Evolutionary conservation across 805 yeast species (phyloP).

Genomic region (Yamadazyma insecticola): DNA sequence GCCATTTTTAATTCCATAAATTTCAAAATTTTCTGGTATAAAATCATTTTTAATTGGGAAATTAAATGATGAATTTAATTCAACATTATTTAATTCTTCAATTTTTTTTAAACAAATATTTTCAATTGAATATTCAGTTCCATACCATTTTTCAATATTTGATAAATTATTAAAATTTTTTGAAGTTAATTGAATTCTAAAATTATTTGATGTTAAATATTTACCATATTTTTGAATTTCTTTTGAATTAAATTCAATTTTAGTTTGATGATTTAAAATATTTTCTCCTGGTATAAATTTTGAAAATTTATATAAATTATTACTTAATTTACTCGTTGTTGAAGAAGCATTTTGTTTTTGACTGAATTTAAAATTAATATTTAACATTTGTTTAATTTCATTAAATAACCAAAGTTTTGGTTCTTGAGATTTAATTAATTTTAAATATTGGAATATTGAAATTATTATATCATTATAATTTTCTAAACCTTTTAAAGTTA

Average conservation of each 20-base stretch:
- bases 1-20: conserved; percentile 37
- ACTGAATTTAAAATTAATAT: conserved; percentile 68
- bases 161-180: conserved; percentile 40
- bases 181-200: conserved; percentile 55
- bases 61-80: conserved; percentile 33
- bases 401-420: conserved; percentile 67
- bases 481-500: conserved; percentile 67
- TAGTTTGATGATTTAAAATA: conserved; percentile 53
- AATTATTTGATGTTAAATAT: conserved; percentile 53
- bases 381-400: conserved; percentile 69
- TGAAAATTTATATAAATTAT: conserved; percentile 47
- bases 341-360: conserved; percentile 71
- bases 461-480: conserved; percentile 59
- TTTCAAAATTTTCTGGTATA: conserved; percentile 73
- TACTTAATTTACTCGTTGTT: conserved; percentile 69
- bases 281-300: conserved; percentile 56
- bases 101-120: conserved; percentile 39
- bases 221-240: conserved; percentile 46
- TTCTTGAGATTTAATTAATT: conserved; percentile 47
- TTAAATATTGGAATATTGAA: conserved; percentile 68
- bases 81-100: conserved; percentile 22
- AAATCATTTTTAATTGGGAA: conserved; percentile 76
- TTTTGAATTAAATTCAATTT: conserved; percentile 55
- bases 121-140: conserved; percentile 65
- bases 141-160: conserved; percentile 78